A percentile compares a stretch with the other conserved stretches of the same genome.
These are phyloP conservation scores for Fomitopsis palustris DNA, from an alignment of 1,284 basidiomycete species.

Conservation along the genomic window DNA sequence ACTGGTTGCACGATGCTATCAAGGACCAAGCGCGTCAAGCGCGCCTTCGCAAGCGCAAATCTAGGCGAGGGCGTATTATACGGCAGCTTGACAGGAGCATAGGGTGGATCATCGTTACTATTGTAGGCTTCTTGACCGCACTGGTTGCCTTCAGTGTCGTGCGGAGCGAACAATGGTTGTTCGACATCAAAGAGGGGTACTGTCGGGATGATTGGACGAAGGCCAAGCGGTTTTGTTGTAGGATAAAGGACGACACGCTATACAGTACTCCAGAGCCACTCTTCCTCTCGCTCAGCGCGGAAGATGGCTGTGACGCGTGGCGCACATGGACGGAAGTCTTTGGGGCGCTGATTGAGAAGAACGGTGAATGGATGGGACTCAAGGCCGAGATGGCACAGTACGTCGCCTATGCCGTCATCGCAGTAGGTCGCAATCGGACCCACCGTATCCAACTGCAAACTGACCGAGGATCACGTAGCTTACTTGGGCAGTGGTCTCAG, in stretches of 20 bases:
- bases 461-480: slow-evolving; percentile 41
- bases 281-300: slow-evolving; percentile 20
- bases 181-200: slow-evolving; percentile 92
- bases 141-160: slow-evolving; percentile 86
- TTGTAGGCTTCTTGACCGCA: slow-evolving; percentile 83
- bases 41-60: slow-evolving; percentile 63
- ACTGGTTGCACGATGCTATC: slow-evolving; percentile 93
- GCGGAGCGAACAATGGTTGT: slow-evolving; percentile 87
- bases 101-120: slow-evolving; percentile 90
- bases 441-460: slow-evolving; percentile 2
- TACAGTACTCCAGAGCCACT: not conserved
- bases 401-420: slow-evolving; percentile 70
- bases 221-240: slow-evolving; percentile 83
- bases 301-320: slow-evolving; percentile 69
- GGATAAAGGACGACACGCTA: slow-evolving; percentile 25
- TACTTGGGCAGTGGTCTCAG: slow-evolving; percentile 67
- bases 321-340: slow-evolving; percentile 65
- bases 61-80: slow-evolving; percentile 67
- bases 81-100: slow-evolving; percentile 79
- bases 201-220: slow-evolving; percentile 72
- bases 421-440: slow-evolving; percentile 47
- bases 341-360: slow-evolving; percentile 20
- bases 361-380: slow-evolving; percentile 20
- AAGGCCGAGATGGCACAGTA: slow-evolving; percentile 60
- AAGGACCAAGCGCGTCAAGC: slow-evolving; percentile 83